phyloP scores from a whole-genome alignment of 495 filamentous ascomycete species.

The Sphaerosporella brunnea region DNA sequence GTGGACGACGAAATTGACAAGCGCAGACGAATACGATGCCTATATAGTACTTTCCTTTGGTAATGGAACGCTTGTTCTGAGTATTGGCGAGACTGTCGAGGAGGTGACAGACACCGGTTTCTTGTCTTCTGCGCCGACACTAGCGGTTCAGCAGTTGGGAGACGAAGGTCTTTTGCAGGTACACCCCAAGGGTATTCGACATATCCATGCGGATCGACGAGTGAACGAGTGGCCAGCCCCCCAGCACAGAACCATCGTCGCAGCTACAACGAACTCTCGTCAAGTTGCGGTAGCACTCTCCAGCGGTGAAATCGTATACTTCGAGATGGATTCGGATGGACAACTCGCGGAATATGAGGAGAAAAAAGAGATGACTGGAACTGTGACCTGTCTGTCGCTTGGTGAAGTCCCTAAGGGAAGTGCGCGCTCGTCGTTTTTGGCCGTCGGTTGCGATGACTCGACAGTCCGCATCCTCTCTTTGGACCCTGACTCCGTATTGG shows the following conservation, averaged over 20 bases:
- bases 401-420: conserved; percentile 87
- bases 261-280: conserved; percentile 82
- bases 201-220: conserved; percentile 59
- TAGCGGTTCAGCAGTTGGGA: conserved; percentile 85
- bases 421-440: conserved; percentile 68
- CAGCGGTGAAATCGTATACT: conserved; percentile 92
- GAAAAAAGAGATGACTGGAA: conserved; percentile 88
- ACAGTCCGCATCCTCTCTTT: conserved; percentile 83
- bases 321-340: conserved; percentile 87
- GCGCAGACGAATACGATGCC: conserved; percentile 66
- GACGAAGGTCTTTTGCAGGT: conserved; percentile 87
- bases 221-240: conserved; percentile 92
- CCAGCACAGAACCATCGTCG: conserved; percentile 83
- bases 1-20: conserved; percentile 86
- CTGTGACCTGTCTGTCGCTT: conserved; percentile 78
- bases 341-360: conserved; percentile 87
- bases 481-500: conserved; percentile 73
- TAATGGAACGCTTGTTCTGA: conserved; percentile 65
- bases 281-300: conserved; percentile 88
- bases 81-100: conserved; percentile 90
- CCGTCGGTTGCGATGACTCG: conserved; percentile 91
- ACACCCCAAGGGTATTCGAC: conserved; percentile 83
- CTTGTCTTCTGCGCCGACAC: conserved; percentile 62
- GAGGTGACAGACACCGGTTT: conserved; percentile 89
- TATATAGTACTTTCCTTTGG: conserved; percentile 55